phyloP scores from a whole-genome alignment of 2,329 filamentous ascomycete species.

The Byssothecium circinans region DNA sequence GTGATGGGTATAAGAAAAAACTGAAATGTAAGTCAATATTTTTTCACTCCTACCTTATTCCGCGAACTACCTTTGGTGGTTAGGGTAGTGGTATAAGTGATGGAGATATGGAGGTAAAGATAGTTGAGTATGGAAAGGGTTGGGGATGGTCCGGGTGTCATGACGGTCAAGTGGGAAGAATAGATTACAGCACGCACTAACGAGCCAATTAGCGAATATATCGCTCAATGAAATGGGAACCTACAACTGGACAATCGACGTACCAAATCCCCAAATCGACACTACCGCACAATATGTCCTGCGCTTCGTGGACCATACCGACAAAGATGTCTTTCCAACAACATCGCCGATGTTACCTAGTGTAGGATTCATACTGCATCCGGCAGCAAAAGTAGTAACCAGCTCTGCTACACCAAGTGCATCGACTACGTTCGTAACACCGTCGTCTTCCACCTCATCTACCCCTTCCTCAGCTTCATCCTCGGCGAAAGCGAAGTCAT shows the following conservation, averaged over 20 bases:
- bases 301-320: background rate
- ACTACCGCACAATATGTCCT: background rate
- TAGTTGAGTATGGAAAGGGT: no score
- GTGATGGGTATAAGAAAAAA: background rate
- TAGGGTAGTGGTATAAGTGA: background rate
- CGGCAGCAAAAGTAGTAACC: background rate
- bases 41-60: background rate
- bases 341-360: constrained; percentile 1
- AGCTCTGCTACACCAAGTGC: background rate
- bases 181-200: background rate
- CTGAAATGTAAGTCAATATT: background rate
- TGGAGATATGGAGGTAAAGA: no score
- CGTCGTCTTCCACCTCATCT: background rate
- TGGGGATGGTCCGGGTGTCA: no score
- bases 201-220: background rate
- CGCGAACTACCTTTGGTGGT: background rate
- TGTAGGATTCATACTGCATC: constrained; percentile 2
- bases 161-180: no score
- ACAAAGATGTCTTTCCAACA: background rate
- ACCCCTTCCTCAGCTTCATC: background rate
- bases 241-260: constrained; percentile 3
- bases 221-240: background rate
- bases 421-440: background rate
- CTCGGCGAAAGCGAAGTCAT: background rate
- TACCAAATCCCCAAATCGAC: background rate